Percentiles rank a stretch among this genome's conserved stretches.
Evolutionary conservation across 2,329 filamentous ascomycete genomes (phyloP).

Genomic region (Fusarium circinatum): DNA sequence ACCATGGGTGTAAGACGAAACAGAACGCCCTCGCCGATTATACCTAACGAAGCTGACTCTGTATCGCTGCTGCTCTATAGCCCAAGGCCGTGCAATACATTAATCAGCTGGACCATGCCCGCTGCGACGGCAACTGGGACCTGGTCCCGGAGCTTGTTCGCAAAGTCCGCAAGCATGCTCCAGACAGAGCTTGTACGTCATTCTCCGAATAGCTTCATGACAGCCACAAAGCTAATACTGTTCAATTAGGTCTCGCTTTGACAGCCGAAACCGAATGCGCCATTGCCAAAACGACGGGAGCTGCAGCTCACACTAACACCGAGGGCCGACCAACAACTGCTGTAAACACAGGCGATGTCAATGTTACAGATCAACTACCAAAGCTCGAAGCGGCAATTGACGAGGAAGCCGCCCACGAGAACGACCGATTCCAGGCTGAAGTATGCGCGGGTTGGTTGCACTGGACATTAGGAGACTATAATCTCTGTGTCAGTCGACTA

Average conservation of each 20-base stretch:
- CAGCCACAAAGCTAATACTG: slow-evolving; percentile 17
- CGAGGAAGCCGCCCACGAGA: slow-evolving; percentile 61
- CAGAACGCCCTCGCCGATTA: slow-evolving; percentile 6
- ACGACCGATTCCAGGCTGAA: slow-evolving; percentile 80
- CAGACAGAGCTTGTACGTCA: slow-evolving; percentile 80
- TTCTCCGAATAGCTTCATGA: slow-evolving; percentile 1
- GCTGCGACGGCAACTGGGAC: slow-evolving; percentile 89
- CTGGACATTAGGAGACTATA: slow-evolving; percentile 78
- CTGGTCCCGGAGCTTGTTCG: slow-evolving; percentile 88
- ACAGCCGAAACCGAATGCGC: slow-evolving; percentile 76
- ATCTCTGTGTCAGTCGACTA: slow-evolving; percentile 63
- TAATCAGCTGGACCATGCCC: slow-evolving; percentile 82
- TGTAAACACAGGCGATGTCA: slow-evolving; percentile 55
- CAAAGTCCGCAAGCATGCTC: slow-evolving; percentile 94
- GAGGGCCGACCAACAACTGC: slow-evolving; percentile 55
- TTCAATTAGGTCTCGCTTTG: slow-evolving; percentile 69
- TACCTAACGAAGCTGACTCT: slow-evolving; percentile 33
- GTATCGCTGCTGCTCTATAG: slow-evolving; percentile 46
- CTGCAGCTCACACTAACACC: slow-evolving; percentile 29
- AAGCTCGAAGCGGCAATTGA: slow-evolving; percentile 68
- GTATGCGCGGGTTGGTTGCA: slow-evolving; percentile 88
- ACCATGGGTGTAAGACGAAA: slow-evolving; percentile 51
- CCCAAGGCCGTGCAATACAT: slow-evolving; percentile 87
- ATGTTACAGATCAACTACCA: slow-evolving; percentile 58
- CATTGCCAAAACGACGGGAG: slow-evolving; percentile 64